Percentiles rank a stretch among this genome's conserved stretches.
phyloP scores from a whole-genome alignment of 768 basidiomycete genomes.

The Phylloporus scabripes region DNA sequence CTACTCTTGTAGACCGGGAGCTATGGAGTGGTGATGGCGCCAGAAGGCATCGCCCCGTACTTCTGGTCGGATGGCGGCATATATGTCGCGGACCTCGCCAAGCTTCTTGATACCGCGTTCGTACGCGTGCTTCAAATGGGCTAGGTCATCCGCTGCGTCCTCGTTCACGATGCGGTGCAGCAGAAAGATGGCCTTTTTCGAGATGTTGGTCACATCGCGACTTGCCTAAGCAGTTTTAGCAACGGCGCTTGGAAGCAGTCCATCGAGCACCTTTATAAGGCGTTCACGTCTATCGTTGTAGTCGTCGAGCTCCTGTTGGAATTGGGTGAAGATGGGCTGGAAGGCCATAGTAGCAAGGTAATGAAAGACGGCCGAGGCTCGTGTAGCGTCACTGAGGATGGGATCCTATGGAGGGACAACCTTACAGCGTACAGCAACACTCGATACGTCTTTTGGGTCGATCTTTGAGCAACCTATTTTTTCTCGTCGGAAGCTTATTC shows the following conservation, averaged over 20 bases:
- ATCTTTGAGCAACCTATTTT: no score
- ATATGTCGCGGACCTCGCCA: slow-evolving; percentile 57
- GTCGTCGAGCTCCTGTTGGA: slow-evolving; percentile 71
- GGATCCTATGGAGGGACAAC: no score
- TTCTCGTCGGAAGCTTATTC: no score
- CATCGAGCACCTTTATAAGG: slow-evolving; percentile 70
- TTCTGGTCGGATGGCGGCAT: slow-evolving; percentile 56
- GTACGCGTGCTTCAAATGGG: slow-evolving; percentile 41
- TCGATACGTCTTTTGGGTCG: no score
- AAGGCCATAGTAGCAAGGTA: slow-evolving; percentile 4
- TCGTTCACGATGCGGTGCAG: slow-evolving; percentile 69
- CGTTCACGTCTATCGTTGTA: slow-evolving; percentile 85
- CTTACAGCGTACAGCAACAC: no score
- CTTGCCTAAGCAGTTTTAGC: slow-evolving; percentile 50
- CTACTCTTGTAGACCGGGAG: slow-evolving; percentile 79
- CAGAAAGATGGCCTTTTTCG: slow-evolving; percentile 92
- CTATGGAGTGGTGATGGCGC: slow-evolving; percentile 69
- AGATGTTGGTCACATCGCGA: slow-evolving; percentile 84
- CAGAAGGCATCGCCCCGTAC: slow-evolving; percentile 68
- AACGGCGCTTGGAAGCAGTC: slow-evolving; percentile 2
- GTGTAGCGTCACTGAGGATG: no score
- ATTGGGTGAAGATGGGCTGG: slow-evolving; percentile 45
- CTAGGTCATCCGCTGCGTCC: slow-evolving; percentile 25
- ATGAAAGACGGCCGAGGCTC: neutral
- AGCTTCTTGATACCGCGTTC: slow-evolving; percentile 55